These are phyloP conservation scores for Elsinoe batatas DNA, from an alignment of 2,329 filamentous ascomycete species.

Conservation along the genomic window DNA sequence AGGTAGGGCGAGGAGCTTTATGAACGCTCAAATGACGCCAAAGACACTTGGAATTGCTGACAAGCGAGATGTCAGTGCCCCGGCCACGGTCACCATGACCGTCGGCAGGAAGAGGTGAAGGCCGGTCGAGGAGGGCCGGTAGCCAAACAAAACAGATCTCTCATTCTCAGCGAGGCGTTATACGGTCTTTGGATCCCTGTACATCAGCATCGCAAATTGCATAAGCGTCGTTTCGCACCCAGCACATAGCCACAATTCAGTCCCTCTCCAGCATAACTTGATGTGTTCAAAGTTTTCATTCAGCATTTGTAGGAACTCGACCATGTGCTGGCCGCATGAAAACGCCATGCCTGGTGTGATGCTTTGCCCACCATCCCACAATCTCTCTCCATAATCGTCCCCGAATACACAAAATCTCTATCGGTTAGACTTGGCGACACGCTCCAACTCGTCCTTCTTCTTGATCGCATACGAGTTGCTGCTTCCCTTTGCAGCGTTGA, in stretches of 20 bases:
- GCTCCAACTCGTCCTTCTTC: slow-evolving; percentile 99
- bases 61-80: slow-evolving; percentile 39
- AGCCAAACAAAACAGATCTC: neutral
- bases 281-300: slow-evolving; percentile 11
- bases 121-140: neutral
- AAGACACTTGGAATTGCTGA: slow-evolving; percentile 46
- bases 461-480: slow-evolving; percentile 99
- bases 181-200: slow-evolving; percentile 1
- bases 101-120: slow-evolving; percentile 13
- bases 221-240: neutral
- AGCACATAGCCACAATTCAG: slow-evolving; percentile 1
- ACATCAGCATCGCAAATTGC: slow-evolving; percentile 7
- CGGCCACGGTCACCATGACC: slow-evolving; percentile 18
- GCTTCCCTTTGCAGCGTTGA: slow-evolving; percentile 99
- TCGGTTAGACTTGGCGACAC: slow-evolving; percentile 99
- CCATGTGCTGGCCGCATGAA: slow-evolving; percentile 3
- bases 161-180: slow-evolving; percentile 7
- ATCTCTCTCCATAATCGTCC: slow-evolving; percentile 1
- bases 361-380: slow-evolving; percentile 11
- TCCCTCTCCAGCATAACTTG: neutral
- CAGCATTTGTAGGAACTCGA: slow-evolving; percentile 9
- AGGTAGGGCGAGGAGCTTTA: slow-evolving; percentile 59
- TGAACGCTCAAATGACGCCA: slow-evolving; percentile 52
- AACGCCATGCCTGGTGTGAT: slow-evolving; percentile 15
- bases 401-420: slow-evolving; percentile 48